A percentile compares a stretch with the other conserved stretches of the same genome.
phyloP scores from a whole-genome alignment of 2,329 filamentous ascomycete genomes.

The Exophiala mesophila region DNA sequence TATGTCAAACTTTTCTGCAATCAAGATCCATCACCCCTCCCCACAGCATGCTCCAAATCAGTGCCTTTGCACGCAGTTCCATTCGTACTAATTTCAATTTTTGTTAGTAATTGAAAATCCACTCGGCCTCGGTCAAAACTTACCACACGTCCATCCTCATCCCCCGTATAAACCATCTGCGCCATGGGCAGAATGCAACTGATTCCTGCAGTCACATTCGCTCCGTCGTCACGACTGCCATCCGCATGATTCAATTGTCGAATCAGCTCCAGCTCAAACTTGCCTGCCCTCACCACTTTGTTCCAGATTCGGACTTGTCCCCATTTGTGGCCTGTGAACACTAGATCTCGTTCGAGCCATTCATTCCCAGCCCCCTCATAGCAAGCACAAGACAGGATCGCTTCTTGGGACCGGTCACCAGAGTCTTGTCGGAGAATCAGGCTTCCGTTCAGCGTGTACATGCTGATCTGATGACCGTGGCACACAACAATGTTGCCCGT shows the following conservation, averaged over 20 bases:
- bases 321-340: conserved; percentile 82
- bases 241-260: conserved; percentile 79
- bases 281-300: conserved; percentile 44
- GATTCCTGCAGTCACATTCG: conserved; percentile 60
- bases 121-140: conserved; percentile 37
- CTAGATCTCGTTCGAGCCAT: conserved; percentile 78
- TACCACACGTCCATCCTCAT: conserved; percentile 87
- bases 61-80: conserved; percentile 52
- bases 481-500: conserved; percentile 86
- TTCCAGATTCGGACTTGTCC: conserved; percentile 75
- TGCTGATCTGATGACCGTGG: conserved; percentile 64
- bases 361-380: conserved; percentile 89
- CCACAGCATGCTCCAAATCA: conserved; percentile 23
- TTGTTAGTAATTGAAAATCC: neutral
- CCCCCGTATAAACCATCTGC: conserved; percentile 82
- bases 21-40: conserved; percentile 3
- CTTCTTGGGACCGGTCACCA: conserved; percentile 67
- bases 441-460: conserved; percentile 86
- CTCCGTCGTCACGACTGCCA: conserved; percentile 55
- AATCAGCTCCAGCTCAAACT: conserved; percentile 72
- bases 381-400: conserved; percentile 76
- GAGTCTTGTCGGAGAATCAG: conserved; percentile 77
- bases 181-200: conserved; percentile 82
- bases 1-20: neutral
- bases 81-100: conserved; percentile 47